phyloP scores from a whole-genome alignment of 305 asterid genomes.

The Fraxinus albicans region DNA sequence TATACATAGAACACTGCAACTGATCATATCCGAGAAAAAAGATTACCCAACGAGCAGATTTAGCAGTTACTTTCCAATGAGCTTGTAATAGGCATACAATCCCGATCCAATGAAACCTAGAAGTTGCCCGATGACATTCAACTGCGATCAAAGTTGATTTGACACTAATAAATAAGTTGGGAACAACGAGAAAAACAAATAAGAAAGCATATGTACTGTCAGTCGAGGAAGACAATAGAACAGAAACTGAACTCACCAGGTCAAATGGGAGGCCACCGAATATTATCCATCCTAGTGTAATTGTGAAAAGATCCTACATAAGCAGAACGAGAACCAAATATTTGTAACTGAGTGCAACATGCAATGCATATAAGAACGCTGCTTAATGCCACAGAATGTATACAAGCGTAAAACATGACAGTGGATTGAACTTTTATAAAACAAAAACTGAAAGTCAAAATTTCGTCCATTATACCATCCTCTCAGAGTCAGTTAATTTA shows the following conservation, averaged over 20 bases:
- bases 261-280: conserved; percentile 94
- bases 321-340: conserved; percentile 1
- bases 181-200: background rate
- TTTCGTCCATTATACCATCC: background rate
- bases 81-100: conserved; percentile 70
- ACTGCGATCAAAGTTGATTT: conserved; percentile 41
- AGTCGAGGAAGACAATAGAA: background rate
- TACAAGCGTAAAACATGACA: background rate
- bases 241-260: conserved; percentile 49
- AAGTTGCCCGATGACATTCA: conserved; percentile 74
- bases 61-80: conserved; percentile 54
- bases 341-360: background rate
- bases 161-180: background rate
- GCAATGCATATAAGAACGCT: background rate
- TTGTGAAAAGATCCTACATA: conserved; percentile 72
- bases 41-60: background rate
- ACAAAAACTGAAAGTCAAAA: background rate
- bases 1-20: background rate
- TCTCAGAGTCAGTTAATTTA: background rate
- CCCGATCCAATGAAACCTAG: conserved; percentile 81
- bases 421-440: background rate
- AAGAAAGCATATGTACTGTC: background rate
- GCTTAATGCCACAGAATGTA: background rate
- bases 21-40: background rate
- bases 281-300: conserved; percentile 71